Percentiles rank a stretch among this genome's conserved stretches.
phyloP scores from a whole-genome alignment of 805 yeast genomes.

The Yarrowia sp. region DNA sequence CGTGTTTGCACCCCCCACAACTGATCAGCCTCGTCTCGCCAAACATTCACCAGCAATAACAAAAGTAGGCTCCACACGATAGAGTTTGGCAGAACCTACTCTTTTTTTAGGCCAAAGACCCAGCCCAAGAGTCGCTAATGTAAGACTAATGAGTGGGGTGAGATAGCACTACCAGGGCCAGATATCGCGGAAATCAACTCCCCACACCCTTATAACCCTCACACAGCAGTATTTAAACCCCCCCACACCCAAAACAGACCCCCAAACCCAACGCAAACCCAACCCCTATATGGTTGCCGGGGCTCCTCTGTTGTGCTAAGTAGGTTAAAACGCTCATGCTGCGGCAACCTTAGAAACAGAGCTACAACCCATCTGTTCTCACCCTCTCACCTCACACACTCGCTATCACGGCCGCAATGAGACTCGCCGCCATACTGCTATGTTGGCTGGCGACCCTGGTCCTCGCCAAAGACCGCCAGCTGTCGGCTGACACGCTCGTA shows the following conservation, averaged over 20 bases:
- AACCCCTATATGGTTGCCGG: constrained; percentile 12
- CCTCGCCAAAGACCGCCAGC: constrained; percentile 29
- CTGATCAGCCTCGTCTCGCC: not conserved
- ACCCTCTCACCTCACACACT: constrained; percentile 4
- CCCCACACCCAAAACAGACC: not conserved
- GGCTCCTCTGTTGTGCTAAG: constrained; percentile 8
- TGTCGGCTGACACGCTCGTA: constrained; percentile 70
- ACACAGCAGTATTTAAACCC: not conserved
- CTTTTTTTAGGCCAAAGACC: not conserved
- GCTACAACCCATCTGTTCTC: not conserved
- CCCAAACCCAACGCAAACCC: not conserved
- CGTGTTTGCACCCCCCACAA: too few species aligned
- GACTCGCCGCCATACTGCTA: constrained; percentile 22
- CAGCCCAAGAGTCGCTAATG: constrained; percentile 3
- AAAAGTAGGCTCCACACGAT: constrained; percentile 1
- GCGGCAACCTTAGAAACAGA: constrained; percentile 4
- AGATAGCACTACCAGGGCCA: too few species aligned
- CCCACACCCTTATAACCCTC: too few species aligned
- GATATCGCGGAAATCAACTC: too few species aligned
- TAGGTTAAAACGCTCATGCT: constrained; percentile 23
- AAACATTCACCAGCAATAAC: constrained; percentile 11
- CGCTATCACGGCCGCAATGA: constrained; percentile 16
- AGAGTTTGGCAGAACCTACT: constrained; percentile 9
- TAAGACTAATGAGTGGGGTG: constrained; percentile 1
- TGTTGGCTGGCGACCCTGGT: constrained; percentile 23